A percentile compares a stretch with the other conserved stretches of the same genome.
These are phyloP conservation scores for Mortierella sp. DNA, from an alignment of 371 early-diverging fungal species.

Conservation along the genomic window DNA sequence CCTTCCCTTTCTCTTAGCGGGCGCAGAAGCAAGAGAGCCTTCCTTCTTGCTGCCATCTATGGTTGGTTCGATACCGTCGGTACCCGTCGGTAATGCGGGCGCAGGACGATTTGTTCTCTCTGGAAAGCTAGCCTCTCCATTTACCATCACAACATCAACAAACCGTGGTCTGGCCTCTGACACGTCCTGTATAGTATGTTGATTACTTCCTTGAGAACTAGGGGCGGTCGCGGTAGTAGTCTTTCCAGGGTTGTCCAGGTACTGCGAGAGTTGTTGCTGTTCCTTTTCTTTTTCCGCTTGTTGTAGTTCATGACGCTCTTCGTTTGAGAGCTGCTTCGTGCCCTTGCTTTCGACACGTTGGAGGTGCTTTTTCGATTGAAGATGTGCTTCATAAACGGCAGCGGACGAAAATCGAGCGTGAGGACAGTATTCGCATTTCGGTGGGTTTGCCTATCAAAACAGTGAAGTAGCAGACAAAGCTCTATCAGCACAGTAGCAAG, in stretches of 20 bases:
- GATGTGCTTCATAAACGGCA: slow-evolving; percentile 30
- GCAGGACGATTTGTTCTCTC: slow-evolving; percentile 11
- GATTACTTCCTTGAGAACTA: too few relatives aligned
- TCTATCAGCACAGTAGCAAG: neutral
- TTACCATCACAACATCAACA: too few relatives aligned
- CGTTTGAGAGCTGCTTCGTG: neutral
- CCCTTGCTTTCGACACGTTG: slow-evolving; percentile 8
- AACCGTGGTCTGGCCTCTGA: neutral
- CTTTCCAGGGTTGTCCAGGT: neutral
- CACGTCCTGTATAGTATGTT: neutral
- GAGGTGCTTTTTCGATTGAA: slow-evolving; percentile 29
- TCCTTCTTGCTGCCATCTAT: neutral
- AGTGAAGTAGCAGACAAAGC: neutral
- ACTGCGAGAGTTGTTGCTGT: neutral
- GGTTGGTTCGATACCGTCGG: too few relatives aligned
- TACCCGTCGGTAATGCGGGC: too few relatives aligned
- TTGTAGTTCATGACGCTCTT: neutral
- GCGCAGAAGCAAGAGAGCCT: too few relatives aligned
- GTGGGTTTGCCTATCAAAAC: slow-evolving; percentile 19
- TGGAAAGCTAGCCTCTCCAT: neutral
- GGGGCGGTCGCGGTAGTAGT: too few relatives aligned
- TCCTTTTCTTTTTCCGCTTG: neutral
- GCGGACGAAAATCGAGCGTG: slow-evolving; percentile 24
- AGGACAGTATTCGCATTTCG: slow-evolving; percentile 32
- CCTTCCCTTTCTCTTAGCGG: neutral